phyloP scores from a whole-genome alignment of 164 flowering plant species.

The Magnolia kwangsiensis region DNA sequence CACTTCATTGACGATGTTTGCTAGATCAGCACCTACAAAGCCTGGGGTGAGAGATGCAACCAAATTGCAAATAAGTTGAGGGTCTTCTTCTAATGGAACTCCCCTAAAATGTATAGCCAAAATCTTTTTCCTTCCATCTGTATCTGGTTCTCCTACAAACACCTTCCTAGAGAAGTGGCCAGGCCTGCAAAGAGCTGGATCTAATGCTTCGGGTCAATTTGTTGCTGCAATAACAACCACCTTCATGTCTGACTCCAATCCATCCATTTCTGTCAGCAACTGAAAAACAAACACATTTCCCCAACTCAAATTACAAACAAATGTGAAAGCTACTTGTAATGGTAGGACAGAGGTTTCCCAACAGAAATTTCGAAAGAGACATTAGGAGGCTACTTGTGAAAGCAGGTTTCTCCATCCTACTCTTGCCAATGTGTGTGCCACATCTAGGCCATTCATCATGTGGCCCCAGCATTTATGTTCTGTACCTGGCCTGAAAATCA shows the following conservation, averaged over 20 bases:
- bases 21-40: slow-evolving; percentile 97
- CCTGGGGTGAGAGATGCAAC: slow-evolving; percentile 91
- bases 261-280: slow-evolving; percentile 99
- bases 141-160: slow-evolving; percentile 88
- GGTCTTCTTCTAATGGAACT: slow-evolving; percentile 86
- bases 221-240: slow-evolving; percentile 94
- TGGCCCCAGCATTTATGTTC: background rate
- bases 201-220: slow-evolving; percentile 92
- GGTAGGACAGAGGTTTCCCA: too few relatives aligned
- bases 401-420: too few relatives aligned
- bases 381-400: too few relatives aligned
- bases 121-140: slow-evolving; percentile 79
- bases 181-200: slow-evolving; percentile 85
- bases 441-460: too few relatives aligned
- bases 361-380: too few relatives aligned
- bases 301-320: background rate
- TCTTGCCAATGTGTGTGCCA: background rate
- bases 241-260: slow-evolving; percentile 86
- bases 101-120: slow-evolving; percentile 85
- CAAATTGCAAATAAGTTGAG: slow-evolving; percentile 54
- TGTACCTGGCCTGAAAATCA: background rate
- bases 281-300: slow-evolving; percentile 26
- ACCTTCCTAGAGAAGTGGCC: slow-evolving; percentile 98
- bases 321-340: background rate
- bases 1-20: slow-evolving; percentile 91